Base-by-base conservation (phyloP, 108 stramenopile species). In the Bacterosira constricta region DNA sequence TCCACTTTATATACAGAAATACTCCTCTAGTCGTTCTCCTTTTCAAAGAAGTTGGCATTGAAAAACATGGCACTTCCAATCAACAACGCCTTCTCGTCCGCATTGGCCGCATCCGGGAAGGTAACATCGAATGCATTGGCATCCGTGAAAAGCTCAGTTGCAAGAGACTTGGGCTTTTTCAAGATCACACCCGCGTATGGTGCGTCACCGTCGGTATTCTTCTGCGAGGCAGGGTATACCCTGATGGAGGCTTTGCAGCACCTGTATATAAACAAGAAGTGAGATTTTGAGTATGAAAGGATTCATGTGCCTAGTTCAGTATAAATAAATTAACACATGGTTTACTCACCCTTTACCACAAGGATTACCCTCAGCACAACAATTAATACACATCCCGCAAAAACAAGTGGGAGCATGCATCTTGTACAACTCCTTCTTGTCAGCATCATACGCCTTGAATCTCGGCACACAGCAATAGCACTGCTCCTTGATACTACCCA, bases 301-400 rank as follows among this genome's bases (percentile, higher is more conserved):
- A n/a, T n/a, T n/a, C n/a, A n/a, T n/a, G n/a, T n/a, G n/a, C n/a
- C n/a, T n/a, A n/a, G n/a, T n/a, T n/a, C n/a, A n/a, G n/a, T n/a
- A n/a, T n/a, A n/a, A n/a, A n/a, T n/a, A n/a, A n/a, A n/a, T n/a
- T n/a, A n/a, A n/a, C n/a, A n/a, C n/a, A n/a, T n/a, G n/a, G n/a
- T n/a, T n/a, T n/a, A n/a, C n/a, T n/a, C 91, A 92, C 29, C 88
- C 91, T 35, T 86, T 75, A 38, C 86, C 83, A 37, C 84, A 86
- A 17, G 89, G 89, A 39, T 85, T 85, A 32, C 88, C 90, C 49
- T 87, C 88, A 37, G 86, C 77, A 41, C 77, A 86, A 61, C 82
- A 88, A 45, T 91, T 75, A 34, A 91, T 71, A 58, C 90, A 91
- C 37, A 83, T 56, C 12, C 86, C 88, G 15, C 81, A 77, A 36